phyloP scores from a whole-genome alignment of 805 yeast species.

The Candida fluviatilis region DNA sequence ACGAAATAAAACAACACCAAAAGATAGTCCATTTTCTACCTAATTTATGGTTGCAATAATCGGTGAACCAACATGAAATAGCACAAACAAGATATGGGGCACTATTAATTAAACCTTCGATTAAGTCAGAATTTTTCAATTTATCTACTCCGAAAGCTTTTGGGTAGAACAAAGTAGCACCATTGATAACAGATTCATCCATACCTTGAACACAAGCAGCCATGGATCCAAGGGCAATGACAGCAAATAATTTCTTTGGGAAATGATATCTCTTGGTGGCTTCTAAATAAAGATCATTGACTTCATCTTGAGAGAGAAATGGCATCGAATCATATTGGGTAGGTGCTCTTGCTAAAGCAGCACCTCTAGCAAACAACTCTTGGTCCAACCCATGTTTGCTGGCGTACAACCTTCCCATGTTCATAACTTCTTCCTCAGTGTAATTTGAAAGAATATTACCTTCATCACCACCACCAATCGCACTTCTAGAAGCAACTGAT shows the following conservation, averaged over 20 bases:
- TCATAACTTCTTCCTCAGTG: constrained; percentile 58
- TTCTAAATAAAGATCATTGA: constrained; percentile 45
- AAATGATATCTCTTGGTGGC: constrained; percentile 41
- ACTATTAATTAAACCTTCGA: constrained; percentile 58
- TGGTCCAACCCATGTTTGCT: constrained; percentile 49
- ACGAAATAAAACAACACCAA: constrained; percentile 55
- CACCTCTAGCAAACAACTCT: constrained; percentile 59
- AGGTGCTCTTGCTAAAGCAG: constrained; percentile 57
- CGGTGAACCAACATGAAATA: constrained; percentile 62
- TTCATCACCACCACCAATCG: constrained; percentile 18
- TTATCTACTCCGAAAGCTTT: constrained; percentile 43
- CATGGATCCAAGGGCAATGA: constrained; percentile 58
- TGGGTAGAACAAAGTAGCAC: constrained; percentile 62
- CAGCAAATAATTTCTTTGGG: constrained; percentile 46
- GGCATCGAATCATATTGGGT: constrained; percentile 52
- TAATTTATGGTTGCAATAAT: constrained; percentile 43
- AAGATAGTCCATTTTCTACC: constrained; percentile 64
- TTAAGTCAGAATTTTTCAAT: constrained; percentile 46
- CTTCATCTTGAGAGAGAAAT: constrained; percentile 43
- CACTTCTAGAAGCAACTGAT: constrained; percentile 14
- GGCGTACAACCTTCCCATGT: constrained; percentile 68
- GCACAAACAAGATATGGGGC: constrained; percentile 64
- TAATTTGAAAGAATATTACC: constrained; percentile 54
- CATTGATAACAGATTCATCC: constrained; percentile 70
- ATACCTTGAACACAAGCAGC: constrained; percentile 73